These are phyloP conservation scores for Sophora flavescens DNA, from an alignment of 306 rosid genomes.

Conservation along the genomic window DNA sequence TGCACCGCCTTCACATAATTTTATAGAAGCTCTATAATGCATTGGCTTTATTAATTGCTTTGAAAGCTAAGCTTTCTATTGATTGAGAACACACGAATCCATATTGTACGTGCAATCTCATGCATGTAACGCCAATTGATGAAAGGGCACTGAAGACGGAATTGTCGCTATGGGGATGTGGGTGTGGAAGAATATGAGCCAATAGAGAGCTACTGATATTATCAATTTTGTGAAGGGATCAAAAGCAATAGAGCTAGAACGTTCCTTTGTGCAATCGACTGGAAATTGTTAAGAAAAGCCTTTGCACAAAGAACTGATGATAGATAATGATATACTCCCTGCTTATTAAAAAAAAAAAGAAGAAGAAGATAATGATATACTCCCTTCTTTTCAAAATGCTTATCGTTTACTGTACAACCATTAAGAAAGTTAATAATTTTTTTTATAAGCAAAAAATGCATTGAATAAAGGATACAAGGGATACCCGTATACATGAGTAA, in stretches of 20 bases:
- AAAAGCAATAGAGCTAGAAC: slow-evolving; percentile 6
- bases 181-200: slow-evolving; percentile 43
- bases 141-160: slow-evolving; percentile 28
- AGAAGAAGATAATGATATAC: background rate
- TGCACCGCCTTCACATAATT: slow-evolving; percentile 46
- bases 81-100: slow-evolving; percentile 38
- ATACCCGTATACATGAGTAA: no score
- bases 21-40: slow-evolving; percentile 48
- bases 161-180: slow-evolving; percentile 26
- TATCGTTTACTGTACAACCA: no score
- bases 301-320: background rate
- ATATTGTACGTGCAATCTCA: slow-evolving; percentile 47
- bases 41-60: slow-evolving; percentile 50
- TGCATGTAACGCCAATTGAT: slow-evolving; percentile 41
- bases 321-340: background rate
- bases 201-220: slow-evolving; percentile 31
- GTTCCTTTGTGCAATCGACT: background rate
- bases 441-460: no score
- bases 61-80: slow-evolving; percentile 46
- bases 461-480: no score
- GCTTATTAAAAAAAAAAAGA: no score
- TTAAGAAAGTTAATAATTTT: no score
- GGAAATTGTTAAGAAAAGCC: slow-evolving; percentile 19
- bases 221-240: background rate
- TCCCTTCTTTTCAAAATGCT: no score